A percentile compares a stretch with the other conserved stretches of the same genome.
Evolutionary conservation across 1,139 yeast genomes (phyloP).

Genomic region (Protomyces inundatus): DNA sequence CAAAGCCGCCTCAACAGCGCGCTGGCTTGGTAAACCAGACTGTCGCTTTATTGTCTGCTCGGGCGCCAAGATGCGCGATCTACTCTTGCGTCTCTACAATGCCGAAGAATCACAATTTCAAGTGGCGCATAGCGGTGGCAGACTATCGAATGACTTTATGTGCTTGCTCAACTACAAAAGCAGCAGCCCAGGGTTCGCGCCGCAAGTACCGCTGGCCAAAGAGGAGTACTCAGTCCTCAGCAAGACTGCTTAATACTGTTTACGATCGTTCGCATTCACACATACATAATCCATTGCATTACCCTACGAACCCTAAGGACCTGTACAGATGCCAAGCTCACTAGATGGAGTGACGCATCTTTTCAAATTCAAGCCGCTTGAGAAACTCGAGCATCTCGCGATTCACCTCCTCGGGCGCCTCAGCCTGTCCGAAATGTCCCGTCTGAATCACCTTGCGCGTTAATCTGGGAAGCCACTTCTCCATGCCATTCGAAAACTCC

Average conservation of each 20-base stretch:
- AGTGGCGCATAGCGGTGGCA: constrained; percentile 72
- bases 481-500: constrained; percentile 8
- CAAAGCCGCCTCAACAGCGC: constrained; percentile 44
- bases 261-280: no score
- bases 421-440: constrained; percentile 17
- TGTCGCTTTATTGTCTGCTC: constrained; percentile 64
- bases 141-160: constrained; percentile 78
- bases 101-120: constrained; percentile 53
- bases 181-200: not conserved
- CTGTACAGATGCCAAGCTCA: no score
- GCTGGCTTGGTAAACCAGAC: constrained; percentile 47
- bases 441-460: constrained; percentile 6
- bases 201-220: not conserved
- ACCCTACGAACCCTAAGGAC: no score
- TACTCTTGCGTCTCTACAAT: constrained; percentile 58
- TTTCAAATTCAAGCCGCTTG: constrained; percentile 5
- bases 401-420: constrained; percentile 13
- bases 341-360: constrained; percentile 8
- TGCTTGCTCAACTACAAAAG: constrained; percentile 41
- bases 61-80: constrained; percentile 75
- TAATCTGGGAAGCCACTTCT: not conserved
- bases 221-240: not conserved
- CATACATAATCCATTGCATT: no score
- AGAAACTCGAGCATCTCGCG: constrained; percentile 7
- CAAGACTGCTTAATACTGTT: not conserved